Evolutionary conservation across 257 asterid species (phyloP).

Genomic region (Cruciata laevipes): DNA sequence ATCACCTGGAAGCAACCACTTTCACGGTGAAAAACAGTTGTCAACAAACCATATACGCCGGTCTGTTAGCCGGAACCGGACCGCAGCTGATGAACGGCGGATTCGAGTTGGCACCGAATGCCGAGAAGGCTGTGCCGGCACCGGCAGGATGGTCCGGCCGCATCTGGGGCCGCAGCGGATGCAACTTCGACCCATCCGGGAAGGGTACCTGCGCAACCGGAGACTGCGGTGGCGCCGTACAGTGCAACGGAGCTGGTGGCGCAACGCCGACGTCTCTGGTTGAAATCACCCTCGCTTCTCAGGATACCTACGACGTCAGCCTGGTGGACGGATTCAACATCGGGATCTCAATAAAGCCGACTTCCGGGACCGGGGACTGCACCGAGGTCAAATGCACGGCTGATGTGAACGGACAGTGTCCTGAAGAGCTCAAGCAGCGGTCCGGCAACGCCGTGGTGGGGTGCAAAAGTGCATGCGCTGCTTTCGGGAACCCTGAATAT

Average conservation of each 20-base stretch:
- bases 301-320: constrained; percentile 60
- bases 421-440: constrained; percentile 24
- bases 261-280: constrained; percentile 56
- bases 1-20: constrained; percentile 24
- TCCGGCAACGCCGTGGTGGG: constrained; percentile 30
- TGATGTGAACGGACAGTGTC: constrained; percentile 43
- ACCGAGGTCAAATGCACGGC: constrained; percentile 28
- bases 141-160: constrained; percentile 83
- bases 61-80: constrained; percentile 37
- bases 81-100: constrained; percentile 48
- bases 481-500: constrained; percentile 38
- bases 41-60: constrained; percentile 52
- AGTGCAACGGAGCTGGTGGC: constrained; percentile 52
- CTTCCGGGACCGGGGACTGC: constrained; percentile 28
- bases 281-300: constrained; percentile 48
- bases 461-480: constrained; percentile 57
- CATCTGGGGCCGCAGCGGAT: constrained; percentile 58
- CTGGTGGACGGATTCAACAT: constrained; percentile 50
- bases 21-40: constrained; percentile 49
- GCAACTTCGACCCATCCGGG: constrained; percentile 53
- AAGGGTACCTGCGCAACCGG: constrained; percentile 55
- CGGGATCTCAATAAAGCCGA: constrained; percentile 34
- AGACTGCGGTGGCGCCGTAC: constrained; percentile 45
- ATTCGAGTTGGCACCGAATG: constrained; percentile 27
- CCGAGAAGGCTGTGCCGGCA: constrained; percentile 18